Evolutionary conservation across 108 stramenopile genomes (phyloP).

Genomic region (Cyclotella choctawhatcheeana): DNA sequence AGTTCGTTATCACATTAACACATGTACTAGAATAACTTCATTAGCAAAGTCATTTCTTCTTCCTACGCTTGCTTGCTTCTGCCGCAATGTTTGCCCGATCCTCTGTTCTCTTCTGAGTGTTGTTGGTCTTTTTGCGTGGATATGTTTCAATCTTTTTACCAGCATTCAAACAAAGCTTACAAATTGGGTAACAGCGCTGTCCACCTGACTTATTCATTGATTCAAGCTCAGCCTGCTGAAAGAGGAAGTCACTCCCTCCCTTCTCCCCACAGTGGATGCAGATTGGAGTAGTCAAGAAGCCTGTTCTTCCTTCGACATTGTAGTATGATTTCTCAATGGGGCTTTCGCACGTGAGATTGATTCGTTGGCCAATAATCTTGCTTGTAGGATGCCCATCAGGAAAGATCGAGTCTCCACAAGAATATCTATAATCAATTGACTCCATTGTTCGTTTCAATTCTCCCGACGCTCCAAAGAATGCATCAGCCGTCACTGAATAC

Average conservation of each 20-base stretch:
- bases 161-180: not conserved
- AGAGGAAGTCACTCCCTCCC: conserved; percentile 2
- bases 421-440: not conserved
- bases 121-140: not conserved
- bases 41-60: not conserved
- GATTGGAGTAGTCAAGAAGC: conserved; percentile 1
- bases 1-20: not conserved
- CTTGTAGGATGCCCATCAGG: not conserved
- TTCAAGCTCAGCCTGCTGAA: conserved; percentile 6
- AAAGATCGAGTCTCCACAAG: conserved; percentile 13
- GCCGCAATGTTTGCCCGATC: not conserved
- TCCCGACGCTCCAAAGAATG: not conserved
- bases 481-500: not conserved
- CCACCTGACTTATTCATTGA: not conserved
- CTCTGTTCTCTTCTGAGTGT: not conserved
- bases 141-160: not conserved
- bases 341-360: conserved; percentile 6
- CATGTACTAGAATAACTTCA: not conserved
- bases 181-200: conserved; percentile 4
- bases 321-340: not conserved
- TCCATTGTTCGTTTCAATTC: not conserved
- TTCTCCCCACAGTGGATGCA: conserved; percentile 6
- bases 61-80: not conserved
- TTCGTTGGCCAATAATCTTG: not conserved
- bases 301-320: conserved; percentile 7